phyloP scores from a whole-genome alignment of 192 early-diverging fungal genomes.

The Jimgerdemannia lactiflua region DNA sequence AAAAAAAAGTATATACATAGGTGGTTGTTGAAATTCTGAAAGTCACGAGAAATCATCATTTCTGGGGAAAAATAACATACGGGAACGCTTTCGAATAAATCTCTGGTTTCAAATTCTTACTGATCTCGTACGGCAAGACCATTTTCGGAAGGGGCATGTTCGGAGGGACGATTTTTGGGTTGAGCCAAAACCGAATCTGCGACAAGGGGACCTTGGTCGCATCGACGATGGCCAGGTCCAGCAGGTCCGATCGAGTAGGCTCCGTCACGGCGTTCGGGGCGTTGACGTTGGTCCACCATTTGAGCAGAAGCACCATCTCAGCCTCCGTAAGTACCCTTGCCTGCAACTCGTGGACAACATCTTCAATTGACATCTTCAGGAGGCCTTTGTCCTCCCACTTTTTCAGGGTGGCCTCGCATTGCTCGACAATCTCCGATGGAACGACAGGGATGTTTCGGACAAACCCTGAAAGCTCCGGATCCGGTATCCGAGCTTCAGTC shows the following conservation, averaged over 20 bases:
- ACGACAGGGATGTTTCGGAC: conserved; percentile 57
- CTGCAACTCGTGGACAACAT: conserved; percentile 65
- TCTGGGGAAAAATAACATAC: too few species aligned
- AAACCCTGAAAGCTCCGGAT: conserved; percentile 51
- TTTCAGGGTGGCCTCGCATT: too few species aligned
- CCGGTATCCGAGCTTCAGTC: conserved; percentile 57
- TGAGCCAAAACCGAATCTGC: conserved; percentile 55
- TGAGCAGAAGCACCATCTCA: conserved; percentile 66
- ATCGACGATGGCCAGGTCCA: conserved; percentile 15
- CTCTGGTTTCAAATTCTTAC: conserved; percentile 49
- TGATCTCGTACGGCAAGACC: conserved; percentile 60
- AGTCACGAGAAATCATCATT: too few species aligned
- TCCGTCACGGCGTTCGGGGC: conserved; percentile 10
- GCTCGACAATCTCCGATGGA: too few species aligned
- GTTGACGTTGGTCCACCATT: conserved; percentile 71
- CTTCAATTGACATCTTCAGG: conserved; percentile 30
- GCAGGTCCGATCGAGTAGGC: too few species aligned
- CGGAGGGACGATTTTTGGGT: conserved; percentile 62
- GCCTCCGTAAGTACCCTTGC: conserved; percentile 43
- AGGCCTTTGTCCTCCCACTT: too few species aligned
- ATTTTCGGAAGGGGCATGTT: conserved; percentile 57
- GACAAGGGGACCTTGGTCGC: conserved; percentile 39
- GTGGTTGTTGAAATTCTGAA: too few species aligned
- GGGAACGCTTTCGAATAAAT: too few species aligned
- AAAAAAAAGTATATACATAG: too few species aligned